Conservation (phyloP, 2,329 filamentous ascomycete genomes). For the Aspergillus phoenicis region DNA sequence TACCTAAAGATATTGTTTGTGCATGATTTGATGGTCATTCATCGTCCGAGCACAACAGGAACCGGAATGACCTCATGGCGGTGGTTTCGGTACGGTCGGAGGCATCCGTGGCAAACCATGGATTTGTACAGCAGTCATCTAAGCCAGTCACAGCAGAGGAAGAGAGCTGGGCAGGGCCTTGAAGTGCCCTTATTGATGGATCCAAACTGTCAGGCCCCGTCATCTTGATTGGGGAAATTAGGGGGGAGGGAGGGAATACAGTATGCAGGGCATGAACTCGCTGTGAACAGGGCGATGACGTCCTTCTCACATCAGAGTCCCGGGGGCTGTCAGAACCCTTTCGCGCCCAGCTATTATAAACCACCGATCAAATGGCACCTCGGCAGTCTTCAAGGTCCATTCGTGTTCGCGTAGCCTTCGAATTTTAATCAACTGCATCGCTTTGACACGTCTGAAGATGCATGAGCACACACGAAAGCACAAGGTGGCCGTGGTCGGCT, state of each 20-base stretch:
- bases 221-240: neutral
- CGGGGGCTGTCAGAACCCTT: neutral
- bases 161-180: too few relatives aligned
- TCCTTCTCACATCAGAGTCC: neutral
- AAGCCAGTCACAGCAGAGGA: neutral
- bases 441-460: neutral
- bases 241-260: neutral
- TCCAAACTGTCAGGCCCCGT: neutral
- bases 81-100: neutral
- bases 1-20: too few relatives aligned
- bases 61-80: neutral
- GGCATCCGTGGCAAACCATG: neutral
- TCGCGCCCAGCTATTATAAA: neutral
- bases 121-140: neutral
- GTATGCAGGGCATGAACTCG: neutral
- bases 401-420: neutral
- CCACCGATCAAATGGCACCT: neutral
- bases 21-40: too few relatives aligned
- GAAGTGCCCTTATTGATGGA: neutral
- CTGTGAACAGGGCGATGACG: neutral
- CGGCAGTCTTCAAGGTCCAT: neutral
- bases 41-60: neutral
- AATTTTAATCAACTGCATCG: neutral
- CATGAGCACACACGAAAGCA: constrained; percentile 10
- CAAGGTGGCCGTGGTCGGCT: constrained; percentile 73